Evolutionary conservation across 306 rosid genomes (phyloP).

Genomic region (Vigna radiata): DNA sequence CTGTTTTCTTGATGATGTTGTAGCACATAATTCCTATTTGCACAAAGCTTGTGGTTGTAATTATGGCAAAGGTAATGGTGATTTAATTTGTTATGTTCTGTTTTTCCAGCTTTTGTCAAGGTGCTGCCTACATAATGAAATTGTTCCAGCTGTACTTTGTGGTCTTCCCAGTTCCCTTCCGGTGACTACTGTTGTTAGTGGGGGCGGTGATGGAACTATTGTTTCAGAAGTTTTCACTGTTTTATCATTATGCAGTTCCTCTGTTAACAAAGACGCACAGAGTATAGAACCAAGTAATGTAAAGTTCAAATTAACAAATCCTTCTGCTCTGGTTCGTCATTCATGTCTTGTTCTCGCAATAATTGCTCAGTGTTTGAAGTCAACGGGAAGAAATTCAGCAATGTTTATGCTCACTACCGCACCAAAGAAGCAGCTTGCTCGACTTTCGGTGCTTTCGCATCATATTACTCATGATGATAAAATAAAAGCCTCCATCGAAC

Average conservation of each 20-base stretch:
- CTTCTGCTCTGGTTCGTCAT: slow-evolving; percentile 65
- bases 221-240: slow-evolving; percentile 80
- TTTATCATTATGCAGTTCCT: slow-evolving; percentile 66
- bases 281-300: slow-evolving; percentile 58
- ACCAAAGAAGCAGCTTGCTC: slow-evolving; percentile 83
- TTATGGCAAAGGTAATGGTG: slow-evolving; percentile 1
- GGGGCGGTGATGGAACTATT: slow-evolving; percentile 92
- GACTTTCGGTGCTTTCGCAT: slow-evolving; percentile 76
- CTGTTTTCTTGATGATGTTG: slow-evolving; percentile 7
- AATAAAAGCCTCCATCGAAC: slow-evolving; percentile 55
- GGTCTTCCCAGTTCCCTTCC: slow-evolving; percentile 92
- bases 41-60: slow-evolving; percentile 18
- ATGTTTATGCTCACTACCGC: slow-evolving; percentile 82
- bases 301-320: slow-evolving; percentile 68
- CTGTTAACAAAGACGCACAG: slow-evolving; percentile 67
- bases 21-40: slow-evolving; percentile 28
- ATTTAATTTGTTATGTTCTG: slow-evolving; percentile 20
- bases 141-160: slow-evolving; percentile 84
- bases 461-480: slow-evolving; percentile 69
- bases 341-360: slow-evolving; percentile 82
- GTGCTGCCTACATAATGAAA: slow-evolving; percentile 76
- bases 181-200: slow-evolving; percentile 89
- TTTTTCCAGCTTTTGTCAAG: slow-evolving; percentile 77
- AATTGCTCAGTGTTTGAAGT: slow-evolving; percentile 81
- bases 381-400: slow-evolving; percentile 87